Evolutionary conservation across 257 asterid species (phyloP).

Genomic region (Perilla frutescens): DNA sequence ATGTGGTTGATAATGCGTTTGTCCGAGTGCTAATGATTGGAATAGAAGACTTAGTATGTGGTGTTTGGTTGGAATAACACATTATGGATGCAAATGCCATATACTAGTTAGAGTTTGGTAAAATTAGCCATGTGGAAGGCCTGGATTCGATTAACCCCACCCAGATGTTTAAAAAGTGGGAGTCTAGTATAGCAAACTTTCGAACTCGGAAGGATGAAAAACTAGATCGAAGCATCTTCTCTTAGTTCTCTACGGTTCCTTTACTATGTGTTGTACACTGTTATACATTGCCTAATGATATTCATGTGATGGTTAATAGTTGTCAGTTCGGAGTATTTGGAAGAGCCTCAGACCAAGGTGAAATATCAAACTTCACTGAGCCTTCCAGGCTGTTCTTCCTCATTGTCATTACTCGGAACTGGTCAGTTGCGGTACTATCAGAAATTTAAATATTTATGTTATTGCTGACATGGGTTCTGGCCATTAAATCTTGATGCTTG

Average conservation of each 20-base stretch:
- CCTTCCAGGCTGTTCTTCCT: constrained; percentile 74
- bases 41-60: not conserved
- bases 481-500: constrained; percentile 28
- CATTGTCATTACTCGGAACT: constrained; percentile 76
- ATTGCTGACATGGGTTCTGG: constrained; percentile 21
- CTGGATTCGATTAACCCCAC: not conserved
- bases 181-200: not conserved
- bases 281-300: constrained; percentile 8
- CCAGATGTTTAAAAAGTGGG: not conserved
- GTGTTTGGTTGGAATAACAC: not conserved
- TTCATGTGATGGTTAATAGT: constrained; percentile 38
- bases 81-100: not conserved
- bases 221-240: constrained; percentile 12
- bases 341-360: constrained; percentile 86
- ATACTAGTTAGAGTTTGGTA: constrained; percentile 5
- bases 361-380: constrained; percentile 65
- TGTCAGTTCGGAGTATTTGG: constrained; percentile 54
- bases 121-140: not conserved
- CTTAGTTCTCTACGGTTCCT: constrained; percentile 1
- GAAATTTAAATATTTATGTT: not conserved
- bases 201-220: not conserved
- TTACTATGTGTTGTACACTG: constrained; percentile 5
- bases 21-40: not conserved
- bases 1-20: not conserved
- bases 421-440: constrained; percentile 53